Percentiles rank a stretch among this genome's conserved stretches.
These are phyloP conservation scores for Talaromyces thailandensis DNA, from an alignment of 495 filamentous ascomycete genomes.

Conservation along the genomic window DNA sequence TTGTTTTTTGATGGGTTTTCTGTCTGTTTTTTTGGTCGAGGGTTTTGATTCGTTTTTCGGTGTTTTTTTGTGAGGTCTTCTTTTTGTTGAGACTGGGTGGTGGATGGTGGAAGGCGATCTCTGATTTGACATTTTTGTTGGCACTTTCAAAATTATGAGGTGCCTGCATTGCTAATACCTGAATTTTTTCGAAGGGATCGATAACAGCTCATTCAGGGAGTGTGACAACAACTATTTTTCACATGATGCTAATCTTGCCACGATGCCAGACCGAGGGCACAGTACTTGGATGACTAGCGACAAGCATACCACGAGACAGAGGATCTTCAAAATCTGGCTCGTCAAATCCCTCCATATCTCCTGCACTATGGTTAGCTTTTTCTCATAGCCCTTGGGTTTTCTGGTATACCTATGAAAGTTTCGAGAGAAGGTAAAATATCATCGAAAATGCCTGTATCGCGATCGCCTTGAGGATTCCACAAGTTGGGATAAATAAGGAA, in stretches of 20 bases:
- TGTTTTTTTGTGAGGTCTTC: neutral
- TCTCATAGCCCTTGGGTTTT: neutral
- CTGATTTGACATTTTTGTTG: neutral
- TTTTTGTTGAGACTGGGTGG: neutral
- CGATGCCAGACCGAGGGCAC: neutral
- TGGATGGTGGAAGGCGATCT: neutral
- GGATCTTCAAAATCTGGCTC: neutral
- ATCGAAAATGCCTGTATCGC: neutral
- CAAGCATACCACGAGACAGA: neutral
- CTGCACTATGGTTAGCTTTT: neutral
- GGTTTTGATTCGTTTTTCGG: neutral
- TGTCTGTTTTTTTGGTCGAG: neutral
- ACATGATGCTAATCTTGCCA: neutral
- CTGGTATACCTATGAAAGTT: neutral
- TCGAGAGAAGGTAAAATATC: neutral
- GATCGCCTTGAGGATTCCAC: neutral
- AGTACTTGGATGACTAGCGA: neutral
- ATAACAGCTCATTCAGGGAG: too few species aligned
- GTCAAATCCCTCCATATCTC: neutral
- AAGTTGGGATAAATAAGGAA: constrained; percentile 3
- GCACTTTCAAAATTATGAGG: too few species aligned
- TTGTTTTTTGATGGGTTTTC: neutral
- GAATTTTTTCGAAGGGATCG: too few species aligned
- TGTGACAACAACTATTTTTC: neutral
- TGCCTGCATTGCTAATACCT: too few species aligned